Evolutionary conservation across 2,329 filamentous ascomycete genomes (phyloP).

Genomic region (Arthroderma sp.): DNA sequence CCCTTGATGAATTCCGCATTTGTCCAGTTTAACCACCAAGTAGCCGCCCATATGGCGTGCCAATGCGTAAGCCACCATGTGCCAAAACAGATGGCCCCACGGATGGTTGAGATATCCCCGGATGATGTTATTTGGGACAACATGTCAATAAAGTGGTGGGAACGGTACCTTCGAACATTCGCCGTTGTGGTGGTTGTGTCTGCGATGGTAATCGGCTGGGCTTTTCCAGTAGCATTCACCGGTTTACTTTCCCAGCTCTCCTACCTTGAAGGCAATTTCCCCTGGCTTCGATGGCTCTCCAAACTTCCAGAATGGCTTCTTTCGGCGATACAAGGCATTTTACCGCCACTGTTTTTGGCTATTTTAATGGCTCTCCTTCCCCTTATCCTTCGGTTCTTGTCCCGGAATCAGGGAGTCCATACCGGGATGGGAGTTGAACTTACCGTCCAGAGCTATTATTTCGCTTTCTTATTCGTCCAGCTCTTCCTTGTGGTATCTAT

Average conservation of each 20-base stretch:
- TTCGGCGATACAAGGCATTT: constrained; percentile 66
- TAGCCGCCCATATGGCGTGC: constrained; percentile 95
- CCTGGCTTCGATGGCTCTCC: constrained; percentile 59
- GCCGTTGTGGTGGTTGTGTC: constrained; percentile 52
- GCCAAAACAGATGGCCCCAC: constrained; percentile 83
- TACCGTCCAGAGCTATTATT: constrained; percentile 86
- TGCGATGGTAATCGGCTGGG: constrained; percentile 77
- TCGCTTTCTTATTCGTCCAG: constrained; percentile 86
- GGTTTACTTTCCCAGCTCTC: constrained; percentile 68
- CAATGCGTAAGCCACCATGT: constrained; percentile 83
- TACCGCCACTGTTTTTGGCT: constrained; percentile 65
- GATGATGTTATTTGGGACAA: constrained; percentile 94
- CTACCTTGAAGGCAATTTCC: constrained; percentile 49
- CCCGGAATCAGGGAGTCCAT: constrained; percentile 62
- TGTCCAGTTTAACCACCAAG: constrained; percentile 96
- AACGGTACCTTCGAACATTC: constrained; percentile 60
- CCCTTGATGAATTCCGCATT: constrained; percentile 94
- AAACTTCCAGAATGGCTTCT: constrained; percentile 47
- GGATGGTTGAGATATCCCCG: constrained; percentile 85
- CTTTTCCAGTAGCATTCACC: constrained; percentile 79
- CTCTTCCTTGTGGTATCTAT: constrained; percentile 88
- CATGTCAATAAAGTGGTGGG: constrained; percentile 92
- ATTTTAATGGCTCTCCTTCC: constrained; percentile 72
- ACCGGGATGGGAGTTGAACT: constrained; percentile 68
- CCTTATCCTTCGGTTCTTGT: constrained; percentile 60